phyloP scores from a whole-genome alignment of 768 basidiomycete genomes.

The Stropharia rugosoannulata region DNA sequence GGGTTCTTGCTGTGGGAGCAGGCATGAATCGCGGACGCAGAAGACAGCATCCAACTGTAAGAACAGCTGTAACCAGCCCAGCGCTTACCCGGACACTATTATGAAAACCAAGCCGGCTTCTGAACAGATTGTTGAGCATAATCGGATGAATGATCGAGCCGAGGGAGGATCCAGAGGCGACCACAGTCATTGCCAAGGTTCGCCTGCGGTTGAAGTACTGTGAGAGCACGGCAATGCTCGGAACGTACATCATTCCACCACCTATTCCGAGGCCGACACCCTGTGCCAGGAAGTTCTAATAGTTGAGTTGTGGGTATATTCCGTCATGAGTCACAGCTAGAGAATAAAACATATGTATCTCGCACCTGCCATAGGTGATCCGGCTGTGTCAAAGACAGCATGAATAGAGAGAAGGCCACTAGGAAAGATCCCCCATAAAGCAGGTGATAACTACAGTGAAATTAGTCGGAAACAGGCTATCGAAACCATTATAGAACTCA shows the following conservation, averaged over 20 bases:
- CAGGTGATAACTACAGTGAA: neutral
- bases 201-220: slow-evolving; percentile 44
- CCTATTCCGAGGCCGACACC: slow-evolving; percentile 48
- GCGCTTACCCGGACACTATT: slow-evolving; percentile 46
- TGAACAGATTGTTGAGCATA: slow-evolving; percentile 49
- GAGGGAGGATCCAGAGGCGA: slow-evolving; percentile 23
- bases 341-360: neutral
- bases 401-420: neutral
- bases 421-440: slow-evolving; percentile 3
- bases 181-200: slow-evolving; percentile 44
- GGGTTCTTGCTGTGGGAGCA: neutral
- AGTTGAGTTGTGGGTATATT: neutral
- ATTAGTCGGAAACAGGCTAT: neutral
- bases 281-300: slow-evolving; percentile 43
- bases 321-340: neutral
- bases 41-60: slow-evolving; percentile 36
- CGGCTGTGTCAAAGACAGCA: slow-evolving; percentile 4
- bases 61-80: slow-evolving; percentile 32
- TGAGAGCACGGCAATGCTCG: slow-evolving; percentile 41
- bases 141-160: slow-evolving; percentile 44
- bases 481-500: neutral
- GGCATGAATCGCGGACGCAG: slow-evolving; percentile 26
- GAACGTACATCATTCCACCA: slow-evolving; percentile 41
- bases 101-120: slow-evolving; percentile 39
- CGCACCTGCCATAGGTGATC: slow-evolving; percentile 3